Percentiles rank a stretch among this genome's conserved stretches.
These are phyloP conservation scores for Penicillium cataractarum DNA, from an alignment of 495 filamentous ascomycete species.

Conservation along the genomic window DNA sequence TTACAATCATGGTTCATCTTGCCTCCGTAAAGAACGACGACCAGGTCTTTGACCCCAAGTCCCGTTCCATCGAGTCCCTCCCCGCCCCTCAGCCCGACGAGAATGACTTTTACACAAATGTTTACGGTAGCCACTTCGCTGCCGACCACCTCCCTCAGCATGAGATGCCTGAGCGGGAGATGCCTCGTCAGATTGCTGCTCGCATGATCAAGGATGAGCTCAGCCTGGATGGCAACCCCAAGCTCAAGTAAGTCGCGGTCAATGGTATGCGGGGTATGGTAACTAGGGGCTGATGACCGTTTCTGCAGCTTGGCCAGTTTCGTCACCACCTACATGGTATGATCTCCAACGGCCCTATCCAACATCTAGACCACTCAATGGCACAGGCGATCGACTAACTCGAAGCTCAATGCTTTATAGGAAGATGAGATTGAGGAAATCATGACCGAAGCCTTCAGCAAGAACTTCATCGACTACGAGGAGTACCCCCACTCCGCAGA, in stretches of 20 bases:
- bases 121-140: slow-evolving; percentile 85
- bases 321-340: slow-evolving; percentile 35
- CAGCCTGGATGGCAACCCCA: slow-evolving; percentile 85
- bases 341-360: not conserved
- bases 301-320: slow-evolving; percentile 31
- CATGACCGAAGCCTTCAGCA: slow-evolving; percentile 84
- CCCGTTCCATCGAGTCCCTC: slow-evolving; percentile 36
- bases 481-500: slow-evolving; percentile 88
- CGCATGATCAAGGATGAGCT: slow-evolving; percentile 95
- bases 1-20: slow-evolving; percentile 44
- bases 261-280: slow-evolving; percentile 57
- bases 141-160: slow-evolving; percentile 74
- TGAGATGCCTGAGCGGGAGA: slow-evolving; percentile 88
- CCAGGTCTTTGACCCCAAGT: slow-evolving; percentile 24
- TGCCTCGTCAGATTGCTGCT: slow-evolving; percentile 89
- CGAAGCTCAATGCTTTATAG: slow-evolving; percentile 34
- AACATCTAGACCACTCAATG: not conserved
- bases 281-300: slow-evolving; percentile 4
- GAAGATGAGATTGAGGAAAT: slow-evolving; percentile 90
- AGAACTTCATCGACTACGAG: slow-evolving; percentile 95
- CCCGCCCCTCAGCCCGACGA: slow-evolving; percentile 42
- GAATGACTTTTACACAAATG: slow-evolving; percentile 68
- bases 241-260: slow-evolving; percentile 67
- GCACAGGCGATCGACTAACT: not conserved
- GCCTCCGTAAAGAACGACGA: slow-evolving; percentile 39